Base-by-base conservation (phyloP, 345 rosid genomes). In the Ricinus communis region DNA sequence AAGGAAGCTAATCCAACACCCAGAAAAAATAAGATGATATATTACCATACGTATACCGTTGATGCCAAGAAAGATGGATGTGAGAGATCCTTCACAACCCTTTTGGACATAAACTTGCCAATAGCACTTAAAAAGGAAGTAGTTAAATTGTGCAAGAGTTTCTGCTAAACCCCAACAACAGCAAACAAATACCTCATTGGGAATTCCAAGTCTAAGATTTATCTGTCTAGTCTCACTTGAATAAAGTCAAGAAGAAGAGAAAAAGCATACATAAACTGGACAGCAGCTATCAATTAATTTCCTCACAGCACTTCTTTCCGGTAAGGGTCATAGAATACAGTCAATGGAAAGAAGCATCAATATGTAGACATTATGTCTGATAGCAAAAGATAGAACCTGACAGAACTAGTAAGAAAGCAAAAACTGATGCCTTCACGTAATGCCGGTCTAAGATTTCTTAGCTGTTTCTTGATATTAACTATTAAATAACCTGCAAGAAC, bases 51-150 rank as follows among this genome's bases (percentile, higher is more conserved):
- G n/a, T 92, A 88, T 67, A 91, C 46, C n/a, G 84, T 50, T 5
- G 98, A 89, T 47, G 97, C 96, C 54, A 90, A 69, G 77, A 93
- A 91, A 31, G 98, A n/a, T n/a, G n/a, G n/a, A 91, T 31, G 87
- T 89, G n/a, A 93, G 80, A 21, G 98, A 93, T 74, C 97, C 98
- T 85, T 89, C 97, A 65, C 88, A 93, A 1, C 98, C n/a, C 97
- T 69, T 60, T 81, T 0, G 97, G 98, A 68, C 98, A 91, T 77
- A 88, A 74, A 72, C 79, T 88, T 1, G 83, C 97, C 56, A 91
- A 71, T 40, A 87, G 63, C 33, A 88, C 87, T 16, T 83, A 80
- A 64, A 91, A 93, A 0, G 98, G 97, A 52, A 93, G 91, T 51
- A 89, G 80, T 89, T 91, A 52, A 93, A 93, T 71, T 93, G 98